Evolutionary conservation across 352 stramenopile genomes (phyloP), one percentile per base, ranked within the genome.

Genomic region (Phytopythium litorale): DNA sequence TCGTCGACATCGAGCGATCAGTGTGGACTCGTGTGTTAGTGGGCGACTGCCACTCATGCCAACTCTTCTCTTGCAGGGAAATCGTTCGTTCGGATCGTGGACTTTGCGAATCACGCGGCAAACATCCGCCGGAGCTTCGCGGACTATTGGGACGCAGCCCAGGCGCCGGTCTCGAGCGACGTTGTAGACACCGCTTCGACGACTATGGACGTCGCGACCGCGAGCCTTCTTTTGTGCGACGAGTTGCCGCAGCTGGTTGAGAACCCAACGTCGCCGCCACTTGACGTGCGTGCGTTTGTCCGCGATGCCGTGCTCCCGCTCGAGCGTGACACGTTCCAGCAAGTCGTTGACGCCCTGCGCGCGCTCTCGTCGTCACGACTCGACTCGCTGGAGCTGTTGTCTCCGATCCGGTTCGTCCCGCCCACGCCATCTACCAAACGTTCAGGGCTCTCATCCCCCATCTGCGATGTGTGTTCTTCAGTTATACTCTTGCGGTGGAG

Each of bases 101-200:
- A 92, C 52, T 92, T 92, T 60, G 74, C 79, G 9, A 92, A 92
- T 46, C 81, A 92, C 64, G 71, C 74, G 12, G 79, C 84, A 19
- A 79, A 89, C 48, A 84, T 93, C 38, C 80, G 82, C 18, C 66
- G 67, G 13, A 76, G 63, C 46, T 87, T 83, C 33, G 66, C 78
- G 13, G 69, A 78, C 53, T 87, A 83, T 40, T 87, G 78, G 78
- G 50, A 70, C 40, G 69, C 80, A 60, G 66, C 75, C 8, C 73
- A 63, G 37, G 56, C 56, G 4, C 69, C 64, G 12, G 38, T 38
- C 3, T 67, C 68, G 23, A 58, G 58, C 3, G 57, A 66, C 19
- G 63, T 21, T 6, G 60, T 84, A 38, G 71, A 87, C 40, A 35
- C 65, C 23, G 21, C 61, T 32, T 60, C 70, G 7, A 72, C 77